Base-by-base conservation (phyloP, 768 basidiomycete species). In the Mycena indigotica region DNA sequence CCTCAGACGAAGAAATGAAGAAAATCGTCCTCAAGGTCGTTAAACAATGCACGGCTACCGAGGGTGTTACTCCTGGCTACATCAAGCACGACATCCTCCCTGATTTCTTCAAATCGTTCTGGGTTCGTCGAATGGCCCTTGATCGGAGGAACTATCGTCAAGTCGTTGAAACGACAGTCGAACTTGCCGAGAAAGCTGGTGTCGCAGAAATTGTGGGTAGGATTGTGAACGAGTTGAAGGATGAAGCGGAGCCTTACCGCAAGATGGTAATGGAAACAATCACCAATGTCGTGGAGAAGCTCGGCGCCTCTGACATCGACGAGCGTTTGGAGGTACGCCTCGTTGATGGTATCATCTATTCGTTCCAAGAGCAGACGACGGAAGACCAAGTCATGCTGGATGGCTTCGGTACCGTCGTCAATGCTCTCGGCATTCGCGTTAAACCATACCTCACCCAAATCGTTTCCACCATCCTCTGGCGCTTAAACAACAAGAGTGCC, bases 181-280 rank as follows among this genome's bases (percentile, higher is more conserved):
- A 98, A 75, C 84, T 99, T 32, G 97, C 97, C 5, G 93, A 97
- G 70, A 99, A 99, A 74, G 82, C 94, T 0, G 97, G 97, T 12
- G 97, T 98, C 1, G 84, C 95, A 6, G 96, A 98, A 74, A 98
- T 99, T 57, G 93, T 98, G 24, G 91, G 93, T 13, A 76, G 88
- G 56, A 77, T 92, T 56, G 89, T 91, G 53, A 94, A 95, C 70
- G 94, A 94, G 68, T 77, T 97, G 62, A 97, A 95, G 79, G 89
- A 91, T 67, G 89, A 90, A 70, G 87, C 89, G 15, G 92, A 94
- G 73, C 92, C 91, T 3, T 94, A 93, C 75, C 80, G 95, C 63
- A 98, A 98, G 83, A 99, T 99, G 97, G 95, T 97, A 48, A 99
- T 99, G 97, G 97, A 99, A 77, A 98, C 97, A 0, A 97, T 98